Evolutionary conservation across 257 asterid species (phyloP).

Genomic region (Oldenlandia corymbosa): DNA sequence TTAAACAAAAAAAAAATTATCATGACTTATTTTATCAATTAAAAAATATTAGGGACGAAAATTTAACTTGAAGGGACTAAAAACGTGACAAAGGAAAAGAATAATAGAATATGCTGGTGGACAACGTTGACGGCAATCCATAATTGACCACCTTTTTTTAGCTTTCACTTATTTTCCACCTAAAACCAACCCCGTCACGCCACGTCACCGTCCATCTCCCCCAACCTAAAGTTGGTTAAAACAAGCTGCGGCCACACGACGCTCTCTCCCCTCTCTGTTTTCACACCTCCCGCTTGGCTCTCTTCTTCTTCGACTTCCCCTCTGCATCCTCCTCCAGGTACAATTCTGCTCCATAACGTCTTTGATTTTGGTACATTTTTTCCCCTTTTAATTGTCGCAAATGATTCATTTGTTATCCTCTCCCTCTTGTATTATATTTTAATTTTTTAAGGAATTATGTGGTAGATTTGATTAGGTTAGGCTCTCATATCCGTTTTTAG

Average conservation of each 20-base stretch:
- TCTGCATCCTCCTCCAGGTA: constrained; percentile 26
- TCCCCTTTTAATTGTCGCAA: background rate
- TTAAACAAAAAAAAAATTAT: too few species aligned
- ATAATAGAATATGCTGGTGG: constrained; percentile 3
- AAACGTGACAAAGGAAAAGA: background rate
- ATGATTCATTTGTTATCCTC: background rate
- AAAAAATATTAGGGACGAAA: background rate
- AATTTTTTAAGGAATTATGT: background rate
- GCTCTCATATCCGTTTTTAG: background rate
- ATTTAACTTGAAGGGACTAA: too few species aligned
- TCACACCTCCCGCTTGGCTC: background rate
- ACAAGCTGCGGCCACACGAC: constrained; percentile 7
- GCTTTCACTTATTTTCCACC: background rate
- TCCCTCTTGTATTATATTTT: too few species aligned
- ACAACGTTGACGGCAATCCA: constrained; percentile 6
- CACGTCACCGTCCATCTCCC: constrained; percentile 20
- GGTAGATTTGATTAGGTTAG: background rate
- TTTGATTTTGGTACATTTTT: background rate
- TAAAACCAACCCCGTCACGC: constrained; percentile 22
- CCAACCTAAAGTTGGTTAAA: background rate
- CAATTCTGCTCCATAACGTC: background rate
- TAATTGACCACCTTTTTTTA: constrained; percentile 8
- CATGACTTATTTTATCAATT: background rate
- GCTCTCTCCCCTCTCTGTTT: background rate
- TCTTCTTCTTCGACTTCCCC: background rate